phyloP scores from a whole-genome alignment of 352 stramenopile genomes.

The Globisporangium emineosum region DNA sequence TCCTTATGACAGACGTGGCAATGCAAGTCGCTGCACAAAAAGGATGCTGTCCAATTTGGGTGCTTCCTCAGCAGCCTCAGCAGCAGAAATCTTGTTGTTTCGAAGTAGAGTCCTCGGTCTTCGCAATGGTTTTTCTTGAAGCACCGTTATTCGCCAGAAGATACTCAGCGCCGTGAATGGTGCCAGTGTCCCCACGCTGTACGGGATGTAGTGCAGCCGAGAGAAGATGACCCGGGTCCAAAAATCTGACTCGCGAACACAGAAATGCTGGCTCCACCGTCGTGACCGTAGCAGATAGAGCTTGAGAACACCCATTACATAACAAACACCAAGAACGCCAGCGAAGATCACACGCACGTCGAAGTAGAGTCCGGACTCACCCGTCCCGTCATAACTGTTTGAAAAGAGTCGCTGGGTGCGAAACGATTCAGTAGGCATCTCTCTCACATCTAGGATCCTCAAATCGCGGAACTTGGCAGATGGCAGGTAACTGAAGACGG shows the following conservation, averaged over 20 bases:
- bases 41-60: background rate
- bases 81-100: background rate
- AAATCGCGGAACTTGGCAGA: background rate
- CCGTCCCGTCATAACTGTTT: too few species aligned
- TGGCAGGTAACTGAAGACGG: slow-evolving; percentile 8
- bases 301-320: background rate
- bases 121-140: background rate
- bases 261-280: background rate
- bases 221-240: background rate
- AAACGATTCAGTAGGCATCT: background rate
- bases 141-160: slow-evolving; percentile 17
- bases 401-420: background rate
- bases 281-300: background rate
- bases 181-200: slow-evolving; percentile 16
- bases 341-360: too few species aligned
- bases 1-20: background rate
- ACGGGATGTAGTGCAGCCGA: slow-evolving; percentile 19
- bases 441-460: background rate
- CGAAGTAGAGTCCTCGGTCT: background rate
- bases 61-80: background rate
- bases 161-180: slow-evolving; percentile 14
- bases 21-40: background rate
- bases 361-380: too few species aligned
- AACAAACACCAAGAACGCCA: background rate
- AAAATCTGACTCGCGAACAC: background rate